Evolutionary conservation across 305 asterid genomes (phyloP), one percentile per base, ranked within the genome.

Genomic region (Fraxinus greggii): DNA sequence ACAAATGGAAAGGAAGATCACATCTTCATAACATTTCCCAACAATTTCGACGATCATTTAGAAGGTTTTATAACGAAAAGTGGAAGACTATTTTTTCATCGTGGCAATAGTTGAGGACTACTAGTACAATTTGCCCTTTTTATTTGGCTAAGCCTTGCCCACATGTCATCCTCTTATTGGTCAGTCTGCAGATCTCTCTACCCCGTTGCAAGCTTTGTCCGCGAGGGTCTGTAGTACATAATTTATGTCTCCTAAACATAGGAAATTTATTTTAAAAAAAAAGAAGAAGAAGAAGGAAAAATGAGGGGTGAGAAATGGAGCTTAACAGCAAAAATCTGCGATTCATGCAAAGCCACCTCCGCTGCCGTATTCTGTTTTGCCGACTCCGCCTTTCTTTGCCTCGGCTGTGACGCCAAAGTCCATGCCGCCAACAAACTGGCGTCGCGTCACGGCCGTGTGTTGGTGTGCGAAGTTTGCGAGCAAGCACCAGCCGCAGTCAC

Each of bases 401-500:
- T 82, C 23, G 61, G 73, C 0, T 89, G 92, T 31, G 90, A 89
- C 70, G 61, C 89, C 67, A 86, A 83, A 67, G 76, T 88, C 84
- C 91, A 89, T 69, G 91, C 85, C 2, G 90, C 87, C 3, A 85
- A 86, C 80, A 86, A 88, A 83, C 86, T 88, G 0, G 90, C 91
- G 23, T 88, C 91, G 0, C 72, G 90, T 7, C 92, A 88, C 85
- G 86, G 78, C 19, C 83, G 91, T 9, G 92, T 88, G 4, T 88
- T 84, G 87, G 80, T 89, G 9, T 89, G 92, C 7, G 91, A 89
- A 76, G 92, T 89, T 1, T 89, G 92, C 78, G 98, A 94, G 89
- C 94, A 88, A 75, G 93, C 97, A 0, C 97, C 98, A 23, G 97
- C 98, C 3, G 63, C 83, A 83, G 86, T 94, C 83, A 94, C 97